Percentiles rank a stretch among this genome's conserved stretches.
These are phyloP conservation scores for Talaromyces sp. DNA, from an alignment of 2,329 filamentous ascomycete genomes.

Conservation along the genomic window DNA sequence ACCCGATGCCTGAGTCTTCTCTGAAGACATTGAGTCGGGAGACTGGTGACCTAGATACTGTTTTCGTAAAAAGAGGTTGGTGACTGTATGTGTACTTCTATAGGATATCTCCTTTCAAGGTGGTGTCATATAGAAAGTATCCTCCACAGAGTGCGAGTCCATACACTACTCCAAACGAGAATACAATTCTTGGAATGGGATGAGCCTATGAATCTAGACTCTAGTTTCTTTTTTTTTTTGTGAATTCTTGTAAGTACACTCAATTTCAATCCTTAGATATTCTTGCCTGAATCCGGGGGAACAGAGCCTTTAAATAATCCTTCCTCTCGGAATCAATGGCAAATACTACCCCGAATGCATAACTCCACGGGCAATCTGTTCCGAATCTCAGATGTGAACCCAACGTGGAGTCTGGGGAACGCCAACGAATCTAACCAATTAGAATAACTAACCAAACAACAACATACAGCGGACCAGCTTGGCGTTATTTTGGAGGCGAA, in stretches of 20 bases:
- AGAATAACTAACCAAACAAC: conserved; percentile 6
- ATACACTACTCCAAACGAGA: conserved; percentile 27
- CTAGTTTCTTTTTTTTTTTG: no score
- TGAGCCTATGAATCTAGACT: conserved; percentile 16
- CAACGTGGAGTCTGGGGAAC: conserved; percentile 18
- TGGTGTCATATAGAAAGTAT: conserved; percentile 38
- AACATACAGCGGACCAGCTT: conserved; percentile 17
- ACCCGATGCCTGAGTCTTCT: conserved; percentile 15
- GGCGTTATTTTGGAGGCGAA: conserved; percentile 9
- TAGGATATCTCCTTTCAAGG: conserved; percentile 26
- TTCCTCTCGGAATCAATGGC: conserved; percentile 14
- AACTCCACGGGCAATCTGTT: not conserved
- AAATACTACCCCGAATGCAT: conserved; percentile 3
- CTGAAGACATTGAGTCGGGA: conserved; percentile 22
- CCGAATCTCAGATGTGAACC: conserved; percentile 10
- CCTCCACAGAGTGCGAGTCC: conserved; percentile 35
- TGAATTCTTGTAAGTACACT: conserved; percentile 16
- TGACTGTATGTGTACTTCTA: conserved; percentile 14
- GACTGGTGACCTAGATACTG: no score
- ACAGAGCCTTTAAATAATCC: conserved; percentile 22
- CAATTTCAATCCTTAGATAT: not conserved
- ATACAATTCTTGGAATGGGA: conserved; percentile 9
- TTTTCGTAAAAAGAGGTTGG: conserved; percentile 2
- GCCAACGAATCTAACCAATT: conserved; percentile 13
- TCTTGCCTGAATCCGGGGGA: conserved; percentile 7